Evolutionary conservation across 257 asterid species (phyloP).

Genomic region (Przewalskia tangutica): DNA sequence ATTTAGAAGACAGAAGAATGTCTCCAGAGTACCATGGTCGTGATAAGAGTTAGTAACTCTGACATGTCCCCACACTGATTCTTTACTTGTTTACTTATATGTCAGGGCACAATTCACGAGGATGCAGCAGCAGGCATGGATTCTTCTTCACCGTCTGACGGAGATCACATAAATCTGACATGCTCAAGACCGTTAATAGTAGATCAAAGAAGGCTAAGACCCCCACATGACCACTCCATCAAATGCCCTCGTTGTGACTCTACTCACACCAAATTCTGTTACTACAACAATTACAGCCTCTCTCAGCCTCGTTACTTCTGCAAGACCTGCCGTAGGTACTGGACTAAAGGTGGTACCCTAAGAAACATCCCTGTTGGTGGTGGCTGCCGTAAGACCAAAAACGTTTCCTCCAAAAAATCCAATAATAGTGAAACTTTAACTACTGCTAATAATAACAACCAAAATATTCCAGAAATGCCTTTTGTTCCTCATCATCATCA

Average conservation of each 20-base stretch:
- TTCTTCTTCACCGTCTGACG: conserved; percentile 37
- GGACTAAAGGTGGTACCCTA: conserved; percentile 95
- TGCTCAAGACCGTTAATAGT: conserved; percentile 60
- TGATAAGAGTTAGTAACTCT: not conserved
- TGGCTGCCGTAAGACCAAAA: conserved; percentile 81
- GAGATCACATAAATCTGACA: conserved; percentile 42
- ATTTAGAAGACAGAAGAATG: not conserved
- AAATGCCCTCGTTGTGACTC: conserved; percentile 95
- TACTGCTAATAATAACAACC: not conserved
- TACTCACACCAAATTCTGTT: conserved; percentile 85
- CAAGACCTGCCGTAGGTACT: conserved; percentile 89
- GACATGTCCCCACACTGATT: not conserved
- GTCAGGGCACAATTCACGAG: conserved; percentile 58
- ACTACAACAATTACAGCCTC: conserved; percentile 91
- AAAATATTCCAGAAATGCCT: conserved; percentile 15
- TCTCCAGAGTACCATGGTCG: not conserved
- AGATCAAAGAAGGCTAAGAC: conserved; percentile 58
- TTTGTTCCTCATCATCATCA: conserved; percentile 18
- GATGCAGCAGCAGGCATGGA: conserved; percentile 42
- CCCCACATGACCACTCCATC: conserved; percentile 60
- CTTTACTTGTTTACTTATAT: not conserved
- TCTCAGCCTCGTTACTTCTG: conserved; percentile 95
- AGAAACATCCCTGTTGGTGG: conserved; percentile 96
- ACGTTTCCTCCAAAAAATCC: conserved; percentile 27
- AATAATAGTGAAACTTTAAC: not conserved